phyloP scores from a whole-genome alignment of 129 eudicot species.

The Artemisia argyi region DNA sequence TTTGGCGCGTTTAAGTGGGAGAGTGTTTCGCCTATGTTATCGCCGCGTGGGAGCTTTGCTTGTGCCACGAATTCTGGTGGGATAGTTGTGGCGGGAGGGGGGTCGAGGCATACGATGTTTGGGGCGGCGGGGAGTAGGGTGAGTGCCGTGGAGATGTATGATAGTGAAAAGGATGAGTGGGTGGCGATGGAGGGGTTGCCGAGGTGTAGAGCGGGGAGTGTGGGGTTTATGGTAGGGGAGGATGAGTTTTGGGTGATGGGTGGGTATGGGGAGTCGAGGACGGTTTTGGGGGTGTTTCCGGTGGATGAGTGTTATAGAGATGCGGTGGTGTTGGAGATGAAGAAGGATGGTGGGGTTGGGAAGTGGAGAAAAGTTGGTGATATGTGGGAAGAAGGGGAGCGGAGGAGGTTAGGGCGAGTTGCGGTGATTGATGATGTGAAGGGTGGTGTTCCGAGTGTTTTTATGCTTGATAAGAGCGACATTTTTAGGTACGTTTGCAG shows the following conservation, averaged over 20 bases:
- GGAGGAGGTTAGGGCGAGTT: constrained; percentile 67
- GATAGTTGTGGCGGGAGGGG: constrained; percentile 90
- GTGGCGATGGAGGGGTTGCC: constrained; percentile 74
- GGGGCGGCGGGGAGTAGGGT: constrained; percentile 92
- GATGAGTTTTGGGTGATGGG: constrained; percentile 96
- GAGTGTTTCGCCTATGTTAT: constrained; percentile 52
- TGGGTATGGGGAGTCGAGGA: constrained; percentile 90
- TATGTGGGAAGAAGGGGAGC: constrained; percentile 94
- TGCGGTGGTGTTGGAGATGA: constrained; percentile 79
- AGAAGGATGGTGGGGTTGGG: constrained; percentile 49
- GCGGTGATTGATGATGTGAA: constrained; percentile 61
- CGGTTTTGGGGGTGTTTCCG: constrained; percentile 89
- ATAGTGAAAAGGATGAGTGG: constrained; percentile 73
- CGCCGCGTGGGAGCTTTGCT: constrained; percentile 88
- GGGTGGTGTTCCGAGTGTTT: constrained; percentile 51
- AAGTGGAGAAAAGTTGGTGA: constrained; percentile 88
- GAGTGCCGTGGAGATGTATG: constrained; percentile 88
- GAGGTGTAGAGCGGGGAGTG: constrained; percentile 85
- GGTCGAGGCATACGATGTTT: constrained; percentile 82
- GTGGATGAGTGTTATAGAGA: constrained; percentile 85
- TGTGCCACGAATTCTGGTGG: constrained; percentile 45
- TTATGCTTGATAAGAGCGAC: constrained; percentile 76
- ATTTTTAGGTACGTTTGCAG: constrained; percentile 65
- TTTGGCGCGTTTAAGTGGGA: constrained; percentile 50
- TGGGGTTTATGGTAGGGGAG: constrained; percentile 64